These are phyloP conservation scores for Trichoderma virens DNA, from an alignment of 495 filamentous ascomycete genomes.

Conservation along the genomic window DNA sequence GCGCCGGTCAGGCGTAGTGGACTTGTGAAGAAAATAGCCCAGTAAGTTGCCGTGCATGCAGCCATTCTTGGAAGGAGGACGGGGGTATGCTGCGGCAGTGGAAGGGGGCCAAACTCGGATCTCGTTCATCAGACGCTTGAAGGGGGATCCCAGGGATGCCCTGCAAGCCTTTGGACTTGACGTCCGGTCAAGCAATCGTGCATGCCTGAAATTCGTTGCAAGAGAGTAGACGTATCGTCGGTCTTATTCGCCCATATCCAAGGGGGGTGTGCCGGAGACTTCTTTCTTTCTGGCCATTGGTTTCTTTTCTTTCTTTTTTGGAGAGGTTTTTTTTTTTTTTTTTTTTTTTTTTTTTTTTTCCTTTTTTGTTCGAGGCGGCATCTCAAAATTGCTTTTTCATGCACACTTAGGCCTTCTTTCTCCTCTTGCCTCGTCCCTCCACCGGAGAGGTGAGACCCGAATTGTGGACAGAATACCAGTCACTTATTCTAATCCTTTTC, in stretches of 20 bases:
- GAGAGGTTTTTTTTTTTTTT: not conserved
- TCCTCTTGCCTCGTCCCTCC: not conserved
- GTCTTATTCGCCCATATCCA: not conserved
- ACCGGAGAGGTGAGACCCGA: not conserved
- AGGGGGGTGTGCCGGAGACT: constrained; percentile 2
- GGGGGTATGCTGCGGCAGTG: constrained; percentile 29
- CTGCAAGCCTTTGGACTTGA: constrained; percentile 5
- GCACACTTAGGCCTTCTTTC: not conserved
- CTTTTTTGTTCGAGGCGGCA: no score
- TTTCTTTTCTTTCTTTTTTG: constrained; percentile 10
- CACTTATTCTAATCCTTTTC: not conserved
- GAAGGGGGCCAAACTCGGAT: constrained; percentile 4
- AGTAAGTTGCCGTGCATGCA: constrained; percentile 37
- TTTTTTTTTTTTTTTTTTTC: constrained; percentile 5
- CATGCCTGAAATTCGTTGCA: not conserved
- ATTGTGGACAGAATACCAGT: not conserved
- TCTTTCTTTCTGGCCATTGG: not conserved
- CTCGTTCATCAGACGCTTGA: constrained; percentile 9
- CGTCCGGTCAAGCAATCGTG: not conserved
- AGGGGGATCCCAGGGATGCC: not conserved
- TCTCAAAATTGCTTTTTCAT: constrained; percentile 11
- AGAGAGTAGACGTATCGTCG: not conserved
- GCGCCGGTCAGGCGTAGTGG: constrained; percentile 11
- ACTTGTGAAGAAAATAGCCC: constrained; percentile 29
- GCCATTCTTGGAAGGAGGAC: constrained; percentile 47